phyloP scores from a whole-genome alignment of 2,329 filamentous ascomycete genomes.

The Ophiosphaerella narmari region DNA sequence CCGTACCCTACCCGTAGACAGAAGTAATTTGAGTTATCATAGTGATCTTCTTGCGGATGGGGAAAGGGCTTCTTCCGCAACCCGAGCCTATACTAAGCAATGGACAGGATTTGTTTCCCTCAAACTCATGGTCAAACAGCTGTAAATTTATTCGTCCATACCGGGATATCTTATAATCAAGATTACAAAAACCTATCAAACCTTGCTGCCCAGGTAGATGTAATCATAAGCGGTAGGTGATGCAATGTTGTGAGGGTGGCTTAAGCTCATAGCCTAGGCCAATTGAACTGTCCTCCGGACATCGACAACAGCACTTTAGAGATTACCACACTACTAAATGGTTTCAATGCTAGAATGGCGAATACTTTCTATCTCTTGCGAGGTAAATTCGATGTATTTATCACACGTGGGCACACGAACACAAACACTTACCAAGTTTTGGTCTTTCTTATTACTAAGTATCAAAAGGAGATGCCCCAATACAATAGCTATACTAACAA shows the following conservation, averaged over 20 bases:
- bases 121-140: neutral
- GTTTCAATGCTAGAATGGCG: neutral
- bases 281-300: neutral
- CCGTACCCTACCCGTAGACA: too few relatives aligned
- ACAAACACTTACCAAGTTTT: neutral
- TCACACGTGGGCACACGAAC: neutral
- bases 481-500: too few relatives aligned
- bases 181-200: neutral
- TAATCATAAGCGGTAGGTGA: slow-evolving; percentile 1
- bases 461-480: too few relatives aligned
- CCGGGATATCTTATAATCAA: neutral
- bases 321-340: slow-evolving; percentile 1
- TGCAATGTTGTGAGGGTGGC: neutral
- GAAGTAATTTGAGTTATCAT: too few relatives aligned
- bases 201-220: neutral
- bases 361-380: neutral
- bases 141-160: neutral
- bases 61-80: too few relatives aligned
- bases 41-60: too few relatives aligned
- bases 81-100: neutral
- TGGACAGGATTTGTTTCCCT: neutral
- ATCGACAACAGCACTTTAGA: neutral
- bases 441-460: neutral
- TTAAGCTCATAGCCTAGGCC: neutral
- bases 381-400: neutral